A percentile compares a stretch with the other conserved stretches of the same genome.
These are phyloP conservation scores for Clarireedia hainanense DNA, from an alignment of 2,329 filamentous ascomycete species.

Conservation along the genomic window DNA sequence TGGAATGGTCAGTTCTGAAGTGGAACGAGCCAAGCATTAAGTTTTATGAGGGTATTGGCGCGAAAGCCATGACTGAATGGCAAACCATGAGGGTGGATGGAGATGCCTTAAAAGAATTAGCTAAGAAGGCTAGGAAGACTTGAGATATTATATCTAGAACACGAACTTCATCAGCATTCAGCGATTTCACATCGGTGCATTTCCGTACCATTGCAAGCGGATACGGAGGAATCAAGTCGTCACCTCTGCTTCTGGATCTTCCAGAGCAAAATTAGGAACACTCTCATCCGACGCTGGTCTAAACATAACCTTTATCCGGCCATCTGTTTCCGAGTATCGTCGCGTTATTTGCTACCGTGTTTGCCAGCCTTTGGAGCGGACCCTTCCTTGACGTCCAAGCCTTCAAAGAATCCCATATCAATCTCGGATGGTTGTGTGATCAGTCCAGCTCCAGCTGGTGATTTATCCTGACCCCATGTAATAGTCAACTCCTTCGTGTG, in stretches of 20 bases:
- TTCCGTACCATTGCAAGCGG: too few relatives aligned
- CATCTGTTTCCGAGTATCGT: background rate
- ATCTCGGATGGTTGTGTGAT: constrained; percentile 17
- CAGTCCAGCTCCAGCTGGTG: constrained; percentile 28
- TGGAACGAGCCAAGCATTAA: constrained; percentile 88
- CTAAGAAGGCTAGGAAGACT: constrained; percentile 15
- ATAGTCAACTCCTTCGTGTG: constrained; percentile 29
- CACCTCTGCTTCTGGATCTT: too few relatives aligned
- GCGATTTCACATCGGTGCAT: too few relatives aligned
- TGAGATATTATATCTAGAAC: too few relatives aligned
- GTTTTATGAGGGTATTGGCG: constrained; percentile 68
- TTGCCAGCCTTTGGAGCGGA: background rate
- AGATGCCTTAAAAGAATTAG: constrained; percentile 54
- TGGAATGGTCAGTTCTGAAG: constrained; percentile 88
- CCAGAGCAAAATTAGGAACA: too few relatives aligned
- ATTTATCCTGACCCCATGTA: constrained; percentile 38
- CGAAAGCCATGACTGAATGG: constrained; percentile 62
- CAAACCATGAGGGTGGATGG: constrained; percentile 68
- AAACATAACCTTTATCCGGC: too few relatives aligned
- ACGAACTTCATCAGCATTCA: too few relatives aligned
- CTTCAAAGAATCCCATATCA: constrained; percentile 41
- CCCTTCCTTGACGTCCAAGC: background rate
- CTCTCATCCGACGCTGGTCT: too few relatives aligned
- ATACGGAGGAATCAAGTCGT: too few relatives aligned
- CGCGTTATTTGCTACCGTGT: background rate